phyloP scores from a whole-genome alignment of 768 basidiomycete species.

The Mycena filopes region DNA sequence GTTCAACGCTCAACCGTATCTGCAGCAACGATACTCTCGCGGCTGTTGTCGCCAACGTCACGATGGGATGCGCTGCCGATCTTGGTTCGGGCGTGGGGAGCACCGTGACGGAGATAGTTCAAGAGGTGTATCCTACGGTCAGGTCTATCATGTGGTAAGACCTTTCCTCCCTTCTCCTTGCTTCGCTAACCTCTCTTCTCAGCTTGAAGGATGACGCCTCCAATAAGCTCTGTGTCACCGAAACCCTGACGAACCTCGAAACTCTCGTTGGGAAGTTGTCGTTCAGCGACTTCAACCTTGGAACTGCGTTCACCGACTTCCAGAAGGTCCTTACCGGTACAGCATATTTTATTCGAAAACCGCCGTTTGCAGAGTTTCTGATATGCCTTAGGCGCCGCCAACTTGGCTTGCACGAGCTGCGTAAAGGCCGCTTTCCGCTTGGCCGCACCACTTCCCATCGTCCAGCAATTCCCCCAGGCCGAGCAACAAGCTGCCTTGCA shows the following conservation, averaged over 20 bases:
- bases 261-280: slow-evolving; percentile 44
- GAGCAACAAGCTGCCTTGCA: slow-evolving; percentile 34
- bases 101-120: slow-evolving; percentile 44
- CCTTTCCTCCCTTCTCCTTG: slow-evolving; percentile 54
- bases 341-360: no score
- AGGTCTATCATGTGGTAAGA: slow-evolving; percentile 63
- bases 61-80: slow-evolving; percentile 58
- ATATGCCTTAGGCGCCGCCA: slow-evolving; percentile 35
- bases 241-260: slow-evolving; percentile 60
- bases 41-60: slow-evolving; percentile 62
- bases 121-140: slow-evolving; percentile 57
- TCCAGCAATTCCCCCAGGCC: slow-evolving; percentile 41
- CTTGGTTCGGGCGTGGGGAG: slow-evolving; percentile 40
- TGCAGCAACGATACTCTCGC: slow-evolving; percentile 70
- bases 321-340: slow-evolving; percentile 37
- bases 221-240: slow-evolving; percentile 62
- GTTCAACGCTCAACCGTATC: slow-evolving; percentile 32
- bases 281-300: slow-evolving; percentile 38
- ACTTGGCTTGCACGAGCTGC: slow-evolving; percentile 56
- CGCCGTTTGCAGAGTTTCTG: no score
- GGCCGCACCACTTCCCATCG: slow-evolving; percentile 28
- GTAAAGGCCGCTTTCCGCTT: slow-evolving; percentile 57
- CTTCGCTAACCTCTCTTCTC: not conserved
- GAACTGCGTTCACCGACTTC: slow-evolving; percentile 34
- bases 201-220: slow-evolving; percentile 39